These are phyloP conservation scores for Xylaria castorea DNA, from an alignment of 495 filamentous ascomycete genomes.

Conservation along the genomic window DNA sequence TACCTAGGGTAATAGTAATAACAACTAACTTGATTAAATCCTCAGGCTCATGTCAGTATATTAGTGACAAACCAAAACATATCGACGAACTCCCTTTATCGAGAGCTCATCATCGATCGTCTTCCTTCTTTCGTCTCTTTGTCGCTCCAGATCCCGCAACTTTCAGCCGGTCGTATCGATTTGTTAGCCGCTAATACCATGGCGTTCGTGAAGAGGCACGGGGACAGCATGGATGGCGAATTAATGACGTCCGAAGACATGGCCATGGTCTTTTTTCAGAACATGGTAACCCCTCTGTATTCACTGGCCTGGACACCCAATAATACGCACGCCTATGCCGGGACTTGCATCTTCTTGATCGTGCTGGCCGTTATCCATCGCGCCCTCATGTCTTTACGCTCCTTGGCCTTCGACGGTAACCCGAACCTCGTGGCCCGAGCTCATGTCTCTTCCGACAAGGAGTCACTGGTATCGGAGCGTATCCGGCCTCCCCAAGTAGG, in stretches of 20 bases:
- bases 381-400: slow-evolving; percentile 61
- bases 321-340: slow-evolving; percentile 67
- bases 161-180: not conserved
- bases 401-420: slow-evolving; percentile 1
- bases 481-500: not conserved
- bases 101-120: not conserved
- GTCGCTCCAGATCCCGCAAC: not conserved
- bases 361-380: slow-evolving; percentile 69
- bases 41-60: not conserved
- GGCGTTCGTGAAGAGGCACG: not conserved
- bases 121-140: not conserved
- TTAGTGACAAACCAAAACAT: not conserved
- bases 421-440: not conserved
- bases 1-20: not conserved
- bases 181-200: not conserved
- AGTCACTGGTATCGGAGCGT: not conserved
- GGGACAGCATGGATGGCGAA: slow-evolving; percentile 7
- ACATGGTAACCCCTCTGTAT: slow-evolving; percentile 69
- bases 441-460: not conserved
- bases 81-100: not conserved
- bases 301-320: slow-evolving; percentile 69
- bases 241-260: slow-evolving; percentile 26
- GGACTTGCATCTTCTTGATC: slow-evolving; percentile 80
- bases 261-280: slow-evolving; percentile 60
- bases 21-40: not conserved